phyloP scores from a whole-genome alignment of 352 stramenopile species.

The Phytophthora niederhauseri region DNA sequence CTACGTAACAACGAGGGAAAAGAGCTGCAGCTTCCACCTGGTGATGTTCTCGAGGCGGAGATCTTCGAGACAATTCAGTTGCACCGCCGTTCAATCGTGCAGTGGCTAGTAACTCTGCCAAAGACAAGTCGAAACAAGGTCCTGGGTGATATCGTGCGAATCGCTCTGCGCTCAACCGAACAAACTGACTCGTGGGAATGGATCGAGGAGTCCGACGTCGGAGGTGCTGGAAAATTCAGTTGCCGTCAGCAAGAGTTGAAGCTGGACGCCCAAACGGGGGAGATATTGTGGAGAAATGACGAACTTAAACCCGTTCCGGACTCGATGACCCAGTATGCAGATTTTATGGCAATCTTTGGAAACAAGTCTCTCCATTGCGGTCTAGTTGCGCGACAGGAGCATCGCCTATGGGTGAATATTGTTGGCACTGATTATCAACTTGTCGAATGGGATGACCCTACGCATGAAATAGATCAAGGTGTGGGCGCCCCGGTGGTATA shows the following conservation, averaged over 20 bases:
- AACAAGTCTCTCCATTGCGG: slow-evolving; percentile 89
- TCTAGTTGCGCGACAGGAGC: slow-evolving; percentile 83
- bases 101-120: slow-evolving; percentile 56
- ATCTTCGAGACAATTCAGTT: slow-evolving; percentile 87
- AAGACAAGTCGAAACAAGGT: slow-evolving; percentile 44
- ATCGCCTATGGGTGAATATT: slow-evolving; percentile 91
- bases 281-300: slow-evolving; percentile 92
- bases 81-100: slow-evolving; percentile 78
- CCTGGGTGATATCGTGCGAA: slow-evolving; percentile 70
- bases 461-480: slow-evolving; percentile 77
- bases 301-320: slow-evolving; percentile 91
- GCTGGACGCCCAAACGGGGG: slow-evolving; percentile 84
- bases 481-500: slow-evolving; percentile 71
- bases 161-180: slow-evolving; percentile 71
- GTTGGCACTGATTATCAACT: slow-evolving; percentile 88
- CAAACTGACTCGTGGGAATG: slow-evolving; percentile 65
- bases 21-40: slow-evolving; percentile 74
- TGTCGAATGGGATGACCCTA: slow-evolving; percentile 89
- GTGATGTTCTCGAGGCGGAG: slow-evolving; percentile 86
- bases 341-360: slow-evolving; percentile 88
- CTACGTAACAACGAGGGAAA: slow-evolving; percentile 57
- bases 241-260: slow-evolving; percentile 85
- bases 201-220: slow-evolving; percentile 58
- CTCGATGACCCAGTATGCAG: slow-evolving; percentile 90
- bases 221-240: slow-evolving; percentile 66